Evolutionary conservation across 139 green algal species (phyloP), one percentile per base, ranked within the genome.

Genomic region (Pleodorina starrii): DNA sequence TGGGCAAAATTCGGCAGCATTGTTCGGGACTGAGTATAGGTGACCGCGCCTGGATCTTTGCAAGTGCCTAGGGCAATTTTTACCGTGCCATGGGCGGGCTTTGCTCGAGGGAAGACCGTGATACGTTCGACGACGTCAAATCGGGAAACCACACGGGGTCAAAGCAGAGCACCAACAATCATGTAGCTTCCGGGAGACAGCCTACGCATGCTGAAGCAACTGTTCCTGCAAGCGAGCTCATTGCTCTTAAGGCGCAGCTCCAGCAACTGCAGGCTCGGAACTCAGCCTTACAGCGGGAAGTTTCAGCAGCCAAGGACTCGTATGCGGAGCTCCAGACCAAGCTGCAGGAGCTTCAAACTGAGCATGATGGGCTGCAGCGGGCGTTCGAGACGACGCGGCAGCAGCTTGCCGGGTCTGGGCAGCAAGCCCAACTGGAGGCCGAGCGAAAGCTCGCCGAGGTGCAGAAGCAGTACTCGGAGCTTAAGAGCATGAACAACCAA

Each of bases 401-500:
- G 60, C 60, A 66, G 43, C 60, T 66, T 51, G 59, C 29, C n/a
- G 38, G 43, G 44, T 42, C 35, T 35, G 59, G 57, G 27, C 27
- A 76, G 16, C 36, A 43, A 35, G 79, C 79, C 36, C 79, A 86
- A 59, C 2, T 60, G 38, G 60, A 87, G 43, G 59, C 81, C 25
- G 81, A 87, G 63, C 60, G 43, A 29, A 87, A 87, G 60, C 60
- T 87, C 5, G 81, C 81, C 5, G 81, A 87, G 43, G 60, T 87
- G 60, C 60, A 77, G 27, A 68, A 38, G 44, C 82, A 88, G 44
- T 88, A 71, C 46, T 16, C 35, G 23, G 63, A 88, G 82, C 44
- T 88, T 7, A 88, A 88, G 46, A 88, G 46, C 35, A 54, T 88
- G 63, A 79, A 88, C 66, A 88, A 88, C 19, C 82, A 88, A 32